Evolutionary conservation across 2,329 filamentous ascomycete species (phyloP).

Genomic region (Ophiostoma sp.): DNA sequence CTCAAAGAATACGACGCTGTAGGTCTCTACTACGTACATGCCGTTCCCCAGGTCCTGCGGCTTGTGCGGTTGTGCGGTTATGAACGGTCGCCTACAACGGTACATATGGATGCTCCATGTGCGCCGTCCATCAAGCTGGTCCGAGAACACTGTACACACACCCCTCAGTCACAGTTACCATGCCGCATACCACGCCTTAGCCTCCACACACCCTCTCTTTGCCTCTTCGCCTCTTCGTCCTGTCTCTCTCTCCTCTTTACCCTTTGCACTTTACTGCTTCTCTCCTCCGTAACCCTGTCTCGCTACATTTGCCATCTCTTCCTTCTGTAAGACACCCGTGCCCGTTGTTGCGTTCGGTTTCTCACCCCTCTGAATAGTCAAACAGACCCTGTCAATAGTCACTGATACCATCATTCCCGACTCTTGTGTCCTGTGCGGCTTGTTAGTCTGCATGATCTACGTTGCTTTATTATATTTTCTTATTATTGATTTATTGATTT

Average conservation of each 20-base stretch:
- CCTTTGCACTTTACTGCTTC: too few species aligned
- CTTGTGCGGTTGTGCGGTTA: constrained; percentile 2
- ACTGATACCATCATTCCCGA: neutral
- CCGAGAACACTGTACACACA: neutral
- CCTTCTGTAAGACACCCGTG: neutral
- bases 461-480: constrained; percentile 7
- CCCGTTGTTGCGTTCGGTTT: neutral
- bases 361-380: constrained; percentile 1
- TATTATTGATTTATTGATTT: neutral
- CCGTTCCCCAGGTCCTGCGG: constrained; percentile 11
- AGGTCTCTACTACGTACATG: neutral
- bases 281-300: too few species aligned
- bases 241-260: too few species aligned
- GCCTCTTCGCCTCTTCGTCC: neutral
- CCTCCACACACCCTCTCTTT: constrained; percentile 9
- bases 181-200: constrained; percentile 4
- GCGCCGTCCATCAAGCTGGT: neutral
- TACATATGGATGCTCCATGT: neutral
- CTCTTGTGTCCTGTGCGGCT: constrained; percentile 1
- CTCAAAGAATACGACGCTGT: neutral
- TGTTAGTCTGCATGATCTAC: neutral
- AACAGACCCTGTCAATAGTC: constrained; percentile 4
- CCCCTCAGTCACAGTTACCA: constrained; percentile 2
- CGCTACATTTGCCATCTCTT: too few species aligned
- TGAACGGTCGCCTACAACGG: neutral